These are phyloP conservation scores for Trichoderma breve DNA, from an alignment of 2,329 filamentous ascomycete species.

Conservation along the genomic window DNA sequence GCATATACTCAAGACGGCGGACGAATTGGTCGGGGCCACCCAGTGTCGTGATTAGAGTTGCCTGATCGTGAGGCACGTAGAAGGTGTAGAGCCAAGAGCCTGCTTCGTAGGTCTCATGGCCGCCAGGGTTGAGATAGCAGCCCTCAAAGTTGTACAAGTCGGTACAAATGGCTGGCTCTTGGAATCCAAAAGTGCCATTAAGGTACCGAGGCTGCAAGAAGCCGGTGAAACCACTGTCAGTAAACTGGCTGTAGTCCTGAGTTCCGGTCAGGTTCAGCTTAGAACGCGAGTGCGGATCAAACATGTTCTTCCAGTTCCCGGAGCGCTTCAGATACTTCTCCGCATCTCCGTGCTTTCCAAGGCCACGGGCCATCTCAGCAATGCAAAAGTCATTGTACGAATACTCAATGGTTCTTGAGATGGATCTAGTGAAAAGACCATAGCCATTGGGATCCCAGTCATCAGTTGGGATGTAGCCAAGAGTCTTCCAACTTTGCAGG, in stretches of 20 bases:
- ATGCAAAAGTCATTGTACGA: slow-evolving; percentile 78
- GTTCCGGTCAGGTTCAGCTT: slow-evolving; percentile 40
- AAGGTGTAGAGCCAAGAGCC: slow-evolving; percentile 73
- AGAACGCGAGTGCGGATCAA: slow-evolving; percentile 39
- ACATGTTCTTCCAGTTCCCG: slow-evolving; percentile 69
- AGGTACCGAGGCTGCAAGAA: slow-evolving; percentile 67
- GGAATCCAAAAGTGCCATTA: slow-evolving; percentile 65
- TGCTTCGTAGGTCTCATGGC: slow-evolving; percentile 61
- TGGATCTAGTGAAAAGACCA: slow-evolving; percentile 65
- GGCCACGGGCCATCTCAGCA: slow-evolving; percentile 56
- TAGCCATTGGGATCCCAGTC: slow-evolving; percentile 63
- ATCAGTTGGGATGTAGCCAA: slow-evolving; percentile 70
- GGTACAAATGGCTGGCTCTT: slow-evolving; percentile 51
- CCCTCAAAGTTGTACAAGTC: slow-evolving; percentile 47
- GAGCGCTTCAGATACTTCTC: slow-evolving; percentile 61
- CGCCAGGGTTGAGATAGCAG: slow-evolving; percentile 29
- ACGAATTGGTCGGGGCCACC: slow-evolving; percentile 59
- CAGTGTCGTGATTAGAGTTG: slow-evolving; percentile 49
- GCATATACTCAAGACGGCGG: slow-evolving; percentile 61
- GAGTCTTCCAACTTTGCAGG: slow-evolving; percentile 65
- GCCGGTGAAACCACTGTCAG: slow-evolving; percentile 42
- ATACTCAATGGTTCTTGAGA: slow-evolving; percentile 76
- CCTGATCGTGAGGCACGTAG: slow-evolving; percentile 47
- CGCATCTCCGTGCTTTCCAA: slow-evolving; percentile 53
- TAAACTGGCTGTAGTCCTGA: slow-evolving; percentile 50